Evolutionary conservation across 1,139 yeast species (phyloP), one percentile per base, ranked within the genome.

Genomic region (Saccharomycopsis hybrid): DNA sequence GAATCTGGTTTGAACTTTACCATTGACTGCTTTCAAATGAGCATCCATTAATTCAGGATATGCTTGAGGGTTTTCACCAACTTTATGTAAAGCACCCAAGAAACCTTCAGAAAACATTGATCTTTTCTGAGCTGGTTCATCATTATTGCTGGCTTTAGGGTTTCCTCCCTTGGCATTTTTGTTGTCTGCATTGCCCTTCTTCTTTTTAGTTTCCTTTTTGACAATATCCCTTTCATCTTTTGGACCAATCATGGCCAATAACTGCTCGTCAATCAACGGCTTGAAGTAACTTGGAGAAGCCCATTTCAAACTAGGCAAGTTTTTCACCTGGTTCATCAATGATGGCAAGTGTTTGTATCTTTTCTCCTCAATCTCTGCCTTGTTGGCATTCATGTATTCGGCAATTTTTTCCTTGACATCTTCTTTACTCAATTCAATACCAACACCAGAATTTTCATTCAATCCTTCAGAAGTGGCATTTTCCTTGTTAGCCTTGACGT

Each of bases 101-200:
- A 92, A 94, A 7, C 99, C 99, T 67, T 92, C 97, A 18, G 82
- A 73, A 64, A 90, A 94, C 96, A 94, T 90, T 44, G 92, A 80
- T 66, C 95, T 76, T 55, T 73, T 73, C 9, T 47, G 30, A n/a
- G 18, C 40, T 18, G 66, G 63, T 11, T 30, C 39, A 18, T 60
- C 61, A 3, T 58, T 56, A 4, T 61, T 62, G n/a, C 62, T 68
- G 9, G 62, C 64, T 5, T 58, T 58, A 32, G 64, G 63, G 44
- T 62, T 59, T 24, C 61, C 58, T 37, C 61, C 61, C 13, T 61
- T 62, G 2, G 56, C 59, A 4, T 60, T 54, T 8, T 60, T 57
- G 13, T 59, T 60, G 3, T 51, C 52, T 7, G 54, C 51, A 29
- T 56, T 48, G 31, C 49, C 43, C 46, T 60, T 60, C 5, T 56